Conservation (phyloP, 2,329 filamentous ascomycete species). For the Gaeumannomyces tritici region DNA sequence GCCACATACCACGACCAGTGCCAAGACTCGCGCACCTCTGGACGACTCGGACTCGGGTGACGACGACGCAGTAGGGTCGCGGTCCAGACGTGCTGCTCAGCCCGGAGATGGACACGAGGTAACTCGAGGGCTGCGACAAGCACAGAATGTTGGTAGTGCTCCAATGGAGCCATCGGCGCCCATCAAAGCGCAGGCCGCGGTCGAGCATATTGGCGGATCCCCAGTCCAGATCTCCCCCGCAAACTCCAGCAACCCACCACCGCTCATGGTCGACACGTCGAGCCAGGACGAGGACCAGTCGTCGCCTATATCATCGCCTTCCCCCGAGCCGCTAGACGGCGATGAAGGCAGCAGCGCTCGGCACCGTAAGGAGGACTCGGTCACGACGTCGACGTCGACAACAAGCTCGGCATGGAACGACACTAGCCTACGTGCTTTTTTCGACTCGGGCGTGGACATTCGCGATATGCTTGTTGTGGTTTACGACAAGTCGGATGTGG, state of each 20-base stretch:
- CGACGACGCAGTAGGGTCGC: slow-evolving; percentile 15
- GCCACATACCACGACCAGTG: slow-evolving; percentile 46
- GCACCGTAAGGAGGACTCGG: slow-evolving; percentile 34
- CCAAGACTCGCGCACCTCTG: slow-evolving; percentile 54
- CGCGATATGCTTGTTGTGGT: slow-evolving; percentile 85
- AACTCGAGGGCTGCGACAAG: neutral
- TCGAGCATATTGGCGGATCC: slow-evolving; percentile 53
- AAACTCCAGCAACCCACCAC: slow-evolving; percentile 46
- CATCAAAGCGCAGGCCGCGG: slow-evolving; percentile 20
- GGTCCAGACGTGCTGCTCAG: neutral
- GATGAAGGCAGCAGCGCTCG: slow-evolving; percentile 28
- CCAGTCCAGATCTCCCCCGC: slow-evolving; percentile 56
- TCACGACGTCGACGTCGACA: slow-evolving; percentile 44
- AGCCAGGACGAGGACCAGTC: slow-evolving; percentile 56
- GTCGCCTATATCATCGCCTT: slow-evolving; percentile 54
- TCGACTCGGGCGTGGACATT: slow-evolving; percentile 83
- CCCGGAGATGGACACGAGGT: neutral
- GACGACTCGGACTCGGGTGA: slow-evolving; percentile 61
- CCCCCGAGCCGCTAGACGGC: slow-evolving; percentile 47
- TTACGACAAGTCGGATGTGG: slow-evolving; percentile 80
- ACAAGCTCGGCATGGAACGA: slow-evolving; percentile 74
- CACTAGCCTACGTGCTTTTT: slow-evolving; percentile 72
- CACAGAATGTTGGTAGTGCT: neutral
- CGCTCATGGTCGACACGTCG: slow-evolving; percentile 60
- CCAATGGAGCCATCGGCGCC: neutral